Evolutionary conservation across 352 stramenopile species (phyloP).

Genomic region (Phytophthora pinifolia): DNA sequence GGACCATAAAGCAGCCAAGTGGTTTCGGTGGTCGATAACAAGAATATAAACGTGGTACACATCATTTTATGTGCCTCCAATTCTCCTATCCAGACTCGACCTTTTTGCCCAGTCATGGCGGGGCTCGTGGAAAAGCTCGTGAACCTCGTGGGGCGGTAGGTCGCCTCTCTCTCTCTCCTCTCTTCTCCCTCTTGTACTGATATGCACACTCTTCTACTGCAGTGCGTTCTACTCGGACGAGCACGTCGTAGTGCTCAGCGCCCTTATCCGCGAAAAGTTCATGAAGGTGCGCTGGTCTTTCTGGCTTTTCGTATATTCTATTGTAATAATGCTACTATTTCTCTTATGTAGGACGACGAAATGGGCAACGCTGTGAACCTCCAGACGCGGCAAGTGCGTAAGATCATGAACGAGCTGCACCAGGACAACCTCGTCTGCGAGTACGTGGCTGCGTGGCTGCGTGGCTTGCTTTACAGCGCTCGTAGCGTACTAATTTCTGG

Average conservation of each 20-base stretch:
- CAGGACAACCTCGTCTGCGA: conserved; percentile 86
- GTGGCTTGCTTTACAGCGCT: too few species aligned
- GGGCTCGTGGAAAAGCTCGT: conserved; percentile 88
- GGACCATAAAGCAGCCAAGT: too few species aligned
- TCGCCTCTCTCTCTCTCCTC: neutral
- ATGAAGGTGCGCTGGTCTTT: conserved; percentile 57
- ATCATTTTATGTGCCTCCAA: too few species aligned
- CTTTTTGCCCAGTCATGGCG: too few species aligned
- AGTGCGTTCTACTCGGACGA: conserved; percentile 91
- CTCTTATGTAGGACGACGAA: conserved; percentile 67
- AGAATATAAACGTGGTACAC: neutral
- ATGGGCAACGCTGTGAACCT: conserved; percentile 89
- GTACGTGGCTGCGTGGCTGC: conserved; percentile 33
- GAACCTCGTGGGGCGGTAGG: conserved; percentile 75
- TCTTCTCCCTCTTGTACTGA: conserved; percentile 1
- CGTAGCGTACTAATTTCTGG: neutral
- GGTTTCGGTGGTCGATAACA: conserved; percentile 4
- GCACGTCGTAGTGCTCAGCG: conserved; percentile 84
- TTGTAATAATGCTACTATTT: conserved; percentile 1
- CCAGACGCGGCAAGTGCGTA: conserved; percentile 86
- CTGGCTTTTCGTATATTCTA: neutral
- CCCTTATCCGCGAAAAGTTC: conserved; percentile 86
- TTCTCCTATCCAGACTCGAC: too few species aligned
- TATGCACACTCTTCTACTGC: neutral
- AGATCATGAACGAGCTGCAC: conserved; percentile 89